These are phyloP conservation scores for Lactarius vividus DNA, from an alignment of 768 basidiomycete species.

Conservation along the genomic window DNA sequence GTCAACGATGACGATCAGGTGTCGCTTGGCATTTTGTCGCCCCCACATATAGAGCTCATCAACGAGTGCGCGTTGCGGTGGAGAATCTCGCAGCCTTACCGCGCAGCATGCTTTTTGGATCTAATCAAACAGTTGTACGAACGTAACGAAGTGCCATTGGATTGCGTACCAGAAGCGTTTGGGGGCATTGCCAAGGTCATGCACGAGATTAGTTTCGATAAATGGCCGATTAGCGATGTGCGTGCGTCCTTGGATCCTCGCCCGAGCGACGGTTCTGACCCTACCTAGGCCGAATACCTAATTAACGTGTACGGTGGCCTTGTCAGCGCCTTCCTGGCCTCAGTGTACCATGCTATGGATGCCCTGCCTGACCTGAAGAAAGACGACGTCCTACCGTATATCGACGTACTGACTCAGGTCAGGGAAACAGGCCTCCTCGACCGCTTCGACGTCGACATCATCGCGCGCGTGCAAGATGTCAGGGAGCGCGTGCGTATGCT, in stretches of 20 bases:
- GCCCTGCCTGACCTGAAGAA: conserved; percentile 68
- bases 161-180: conserved; percentile 91
- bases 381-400: conserved; percentile 61
- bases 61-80: conserved; percentile 87
- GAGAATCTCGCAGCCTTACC: conserved; percentile 80
- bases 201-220: conserved; percentile 64
- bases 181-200: conserved; percentile 67
- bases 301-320: conserved; percentile 65
- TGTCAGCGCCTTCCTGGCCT: conserved; percentile 84
- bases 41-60: conserved; percentile 75
- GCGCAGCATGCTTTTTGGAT: conserved; percentile 77
- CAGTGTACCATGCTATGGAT: conserved; percentile 82
- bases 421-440: conserved; percentile 67
- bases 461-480: conserved; percentile 63
- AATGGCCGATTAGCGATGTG: conserved; percentile 84
- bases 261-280: conserved; percentile 16
- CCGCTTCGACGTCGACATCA: conserved; percentile 71
- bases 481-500: conserved; percentile 61
- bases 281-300: conserved; percentile 60
- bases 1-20: conserved; percentile 97
- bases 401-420: conserved; percentile 68
- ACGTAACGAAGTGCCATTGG: conserved; percentile 86
- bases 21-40: conserved; percentile 84
- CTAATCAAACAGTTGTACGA: conserved; percentile 86
- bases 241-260: conserved; percentile 47